Evolutionary conservation across 2,329 filamentous ascomycete species (phyloP).

Genomic region (Penicillium psychrosexuale): DNA sequence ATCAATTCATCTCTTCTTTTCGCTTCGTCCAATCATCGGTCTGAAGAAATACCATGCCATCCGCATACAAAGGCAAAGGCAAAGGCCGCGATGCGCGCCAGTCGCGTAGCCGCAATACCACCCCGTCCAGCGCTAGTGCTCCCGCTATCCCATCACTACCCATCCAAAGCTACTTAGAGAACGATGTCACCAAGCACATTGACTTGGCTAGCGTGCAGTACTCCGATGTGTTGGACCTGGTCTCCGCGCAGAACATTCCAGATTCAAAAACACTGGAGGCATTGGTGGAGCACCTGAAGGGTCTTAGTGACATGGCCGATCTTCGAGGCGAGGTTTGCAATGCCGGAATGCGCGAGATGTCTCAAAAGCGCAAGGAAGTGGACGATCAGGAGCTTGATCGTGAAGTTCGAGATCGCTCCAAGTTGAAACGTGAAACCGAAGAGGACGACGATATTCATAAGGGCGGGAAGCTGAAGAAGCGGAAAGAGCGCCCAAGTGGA

Average conservation of each 20-base stretch:
- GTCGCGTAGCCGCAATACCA: slow-evolving; percentile 62
- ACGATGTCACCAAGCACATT: slow-evolving; percentile 49
- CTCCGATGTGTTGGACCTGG: slow-evolving; percentile 56
- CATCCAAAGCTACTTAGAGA: slow-evolving; percentile 55
- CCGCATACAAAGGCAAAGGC: slow-evolving; percentile 50
- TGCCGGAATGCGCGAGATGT: slow-evolving; percentile 57
- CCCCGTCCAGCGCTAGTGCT: slow-evolving; percentile 55
- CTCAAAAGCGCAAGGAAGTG: slow-evolving; percentile 57
- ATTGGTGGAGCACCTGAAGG: slow-evolving; percentile 54
- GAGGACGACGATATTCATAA: slow-evolving; percentile 50
- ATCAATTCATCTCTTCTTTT: background rate
- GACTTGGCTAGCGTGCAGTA: slow-evolving; percentile 51
- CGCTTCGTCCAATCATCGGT: background rate
- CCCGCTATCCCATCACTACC: slow-evolving; percentile 39
- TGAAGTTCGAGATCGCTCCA: slow-evolving; percentile 50
- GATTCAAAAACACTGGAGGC: slow-evolving; percentile 49
- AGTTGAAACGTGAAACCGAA: slow-evolving; percentile 45
- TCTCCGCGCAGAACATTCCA: slow-evolving; percentile 49
- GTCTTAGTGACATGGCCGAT: slow-evolving; percentile 57
- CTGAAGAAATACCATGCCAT: slow-evolving; percentile 37
- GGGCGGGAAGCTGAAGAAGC: slow-evolving; percentile 69
- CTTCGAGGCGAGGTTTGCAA: slow-evolving; percentile 58
- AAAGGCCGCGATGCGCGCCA: slow-evolving; percentile 53
- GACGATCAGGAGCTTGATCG: slow-evolving; percentile 51
- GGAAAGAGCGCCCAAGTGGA: slow-evolving; percentile 64